Conservation (phyloP, 331 rosid genomes). For the Quercus lobata region DNA sequence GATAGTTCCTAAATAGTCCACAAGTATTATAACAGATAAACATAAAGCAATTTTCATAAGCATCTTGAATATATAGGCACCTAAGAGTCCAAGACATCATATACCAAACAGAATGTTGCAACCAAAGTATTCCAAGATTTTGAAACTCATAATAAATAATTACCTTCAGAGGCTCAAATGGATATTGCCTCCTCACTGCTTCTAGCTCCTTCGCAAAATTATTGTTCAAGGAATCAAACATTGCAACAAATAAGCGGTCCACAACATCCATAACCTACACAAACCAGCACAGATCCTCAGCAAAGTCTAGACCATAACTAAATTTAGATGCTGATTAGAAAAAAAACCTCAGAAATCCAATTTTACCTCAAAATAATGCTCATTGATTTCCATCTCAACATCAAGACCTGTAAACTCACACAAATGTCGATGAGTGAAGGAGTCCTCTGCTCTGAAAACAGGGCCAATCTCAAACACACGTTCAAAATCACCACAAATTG, state of each 20-base stretch:
- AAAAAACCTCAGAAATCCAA: background rate
- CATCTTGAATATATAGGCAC: background rate
- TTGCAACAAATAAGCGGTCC: slow-evolving; percentile 62
- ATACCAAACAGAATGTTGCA: background rate
- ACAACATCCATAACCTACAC: slow-evolving; percentile 85
- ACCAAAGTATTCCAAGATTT: background rate
- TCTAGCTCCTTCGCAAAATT: slow-evolving; percentile 68
- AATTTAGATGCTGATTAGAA: slow-evolving; percentile 4
- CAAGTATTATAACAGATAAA: background rate
- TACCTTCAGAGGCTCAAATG: slow-evolving; percentile 93
- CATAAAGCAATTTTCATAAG: background rate
- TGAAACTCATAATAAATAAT: background rate
- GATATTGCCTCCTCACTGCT: slow-evolving; percentile 75
- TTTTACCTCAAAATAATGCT: slow-evolving; percentile 78
- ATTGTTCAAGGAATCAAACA: slow-evolving; percentile 69
- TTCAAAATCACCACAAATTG: slow-evolving; percentile 74
- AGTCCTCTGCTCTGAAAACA: slow-evolving; percentile 88
- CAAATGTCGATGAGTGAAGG: slow-evolving; percentile 82
- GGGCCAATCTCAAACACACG: slow-evolving; percentile 91
- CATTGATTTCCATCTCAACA: slow-evolving; percentile 85
- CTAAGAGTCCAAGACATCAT: too few relatives aligned
- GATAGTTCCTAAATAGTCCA: background rate
- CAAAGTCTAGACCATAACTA: slow-evolving; percentile 3
- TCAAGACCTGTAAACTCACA: slow-evolving; percentile 96
- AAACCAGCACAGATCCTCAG: slow-evolving; percentile 17